phyloP scores from a whole-genome alignment of 208 protist genomes.

The Willaertia magna region DNA sequence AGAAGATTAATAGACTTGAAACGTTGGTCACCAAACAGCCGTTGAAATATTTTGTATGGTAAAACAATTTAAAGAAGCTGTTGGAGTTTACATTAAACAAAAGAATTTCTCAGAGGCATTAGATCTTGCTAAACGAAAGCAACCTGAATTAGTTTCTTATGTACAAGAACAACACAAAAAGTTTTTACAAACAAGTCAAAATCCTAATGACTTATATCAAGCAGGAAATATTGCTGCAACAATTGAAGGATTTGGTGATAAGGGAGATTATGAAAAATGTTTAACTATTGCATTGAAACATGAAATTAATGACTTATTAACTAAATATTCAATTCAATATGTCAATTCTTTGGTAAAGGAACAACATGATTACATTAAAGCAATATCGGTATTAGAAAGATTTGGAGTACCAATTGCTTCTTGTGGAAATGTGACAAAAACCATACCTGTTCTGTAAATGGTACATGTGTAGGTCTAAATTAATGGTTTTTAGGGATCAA shows the following conservation, averaged over 20 bases:
- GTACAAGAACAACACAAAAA: background rate
- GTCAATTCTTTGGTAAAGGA: background rate
- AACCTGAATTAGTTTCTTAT: background rate
- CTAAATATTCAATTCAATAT: background rate
- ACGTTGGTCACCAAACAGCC: too few relatives aligned
- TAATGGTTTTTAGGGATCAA: too few relatives aligned
- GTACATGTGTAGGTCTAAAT: too few relatives aligned
- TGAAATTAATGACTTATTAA: background rate
- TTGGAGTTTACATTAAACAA: background rate
- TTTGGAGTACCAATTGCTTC: background rate
- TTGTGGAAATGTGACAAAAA: too few relatives aligned
- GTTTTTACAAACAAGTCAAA: background rate
- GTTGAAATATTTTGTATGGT: background rate
- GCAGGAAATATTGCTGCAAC: too few relatives aligned
- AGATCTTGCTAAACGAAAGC: background rate
- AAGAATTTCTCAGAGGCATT: background rate
- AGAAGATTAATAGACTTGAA: too few relatives aligned
- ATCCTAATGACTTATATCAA: background rate
- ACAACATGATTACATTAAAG: background rate
- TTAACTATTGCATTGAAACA: slow-evolving; percentile 23
- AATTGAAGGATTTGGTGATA: slow-evolving; percentile 18
- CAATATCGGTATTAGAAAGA: background rate
- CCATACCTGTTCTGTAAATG: too few relatives aligned
- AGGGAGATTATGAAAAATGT: slow-evolving; percentile 29
- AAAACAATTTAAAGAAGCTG: background rate